phyloP scores from a whole-genome alignment of 2,329 filamentous ascomycete species.

The Pseudogymnoascus sp. region DNA sequence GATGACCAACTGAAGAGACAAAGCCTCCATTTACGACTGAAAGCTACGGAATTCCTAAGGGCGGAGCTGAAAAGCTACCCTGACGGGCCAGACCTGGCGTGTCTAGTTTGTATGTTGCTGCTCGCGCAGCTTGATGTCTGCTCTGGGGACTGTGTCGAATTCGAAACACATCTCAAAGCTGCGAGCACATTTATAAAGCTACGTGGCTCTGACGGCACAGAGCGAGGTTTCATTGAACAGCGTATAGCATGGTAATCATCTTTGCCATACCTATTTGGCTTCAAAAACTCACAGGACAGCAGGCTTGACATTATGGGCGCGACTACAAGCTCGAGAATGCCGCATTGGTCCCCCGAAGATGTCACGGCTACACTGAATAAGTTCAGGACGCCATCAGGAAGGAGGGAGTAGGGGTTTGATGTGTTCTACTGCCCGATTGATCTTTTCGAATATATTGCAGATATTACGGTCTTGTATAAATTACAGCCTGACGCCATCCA shows the following conservation, averaged over 20 bases:
- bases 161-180: background rate
- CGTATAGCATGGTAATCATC: background rate
- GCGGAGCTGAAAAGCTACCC: background rate
- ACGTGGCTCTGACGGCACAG: background rate
- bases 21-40: background rate
- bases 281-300: background rate
- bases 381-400: background rate
- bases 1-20: background rate
- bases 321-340: background rate
- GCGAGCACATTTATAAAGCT: background rate
- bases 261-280: background rate
- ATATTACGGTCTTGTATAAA: background rate
- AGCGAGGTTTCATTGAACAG: background rate
- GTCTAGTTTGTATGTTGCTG: background rate
- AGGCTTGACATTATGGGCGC: background rate
- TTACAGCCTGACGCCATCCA: background rate
- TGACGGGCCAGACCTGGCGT: background rate
- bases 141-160: background rate
- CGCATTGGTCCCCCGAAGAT: background rate
- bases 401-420: background rate
- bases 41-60: background rate
- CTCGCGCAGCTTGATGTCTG: background rate
- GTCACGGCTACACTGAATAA: background rate
- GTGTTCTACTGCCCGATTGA: background rate
- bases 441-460: background rate